These are phyloP conservation scores for Cryptomeria japonica DNA, from an alignment of 75 land plant genomes.

Conservation along the genomic window DNA sequence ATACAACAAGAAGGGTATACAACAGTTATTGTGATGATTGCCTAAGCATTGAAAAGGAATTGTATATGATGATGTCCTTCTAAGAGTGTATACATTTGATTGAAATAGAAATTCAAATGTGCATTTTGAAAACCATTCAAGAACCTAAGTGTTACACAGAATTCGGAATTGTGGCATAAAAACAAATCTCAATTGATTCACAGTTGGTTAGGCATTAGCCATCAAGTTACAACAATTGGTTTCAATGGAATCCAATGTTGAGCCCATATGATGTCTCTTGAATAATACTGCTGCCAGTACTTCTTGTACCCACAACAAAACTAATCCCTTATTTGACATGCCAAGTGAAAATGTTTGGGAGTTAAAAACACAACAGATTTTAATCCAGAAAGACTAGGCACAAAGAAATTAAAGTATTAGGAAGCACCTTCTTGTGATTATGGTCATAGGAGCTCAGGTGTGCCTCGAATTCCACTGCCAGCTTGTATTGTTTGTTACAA, in stretches of 20 bases:
- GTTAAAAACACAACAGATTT: background rate
- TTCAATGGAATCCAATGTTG: background rate
- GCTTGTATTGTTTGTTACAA: slow-evolving; percentile 99
- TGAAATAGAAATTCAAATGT: background rate
- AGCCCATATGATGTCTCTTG: background rate
- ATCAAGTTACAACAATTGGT: background rate
- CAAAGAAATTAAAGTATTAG: background rate
- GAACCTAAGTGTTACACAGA: background rate
- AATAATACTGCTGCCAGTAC: background rate
- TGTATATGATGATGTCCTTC: background rate
- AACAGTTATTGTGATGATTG: background rate
- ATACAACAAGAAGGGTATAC: background rate
- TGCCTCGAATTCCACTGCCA: slow-evolving; percentile 97
- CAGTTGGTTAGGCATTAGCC: background rate
- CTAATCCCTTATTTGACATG: background rate
- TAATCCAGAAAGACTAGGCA: background rate
- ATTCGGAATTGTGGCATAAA: background rate
- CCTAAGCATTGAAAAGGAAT: background rate
- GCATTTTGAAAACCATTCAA: background rate
- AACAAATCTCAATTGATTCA: slow-evolving; percentile 2
- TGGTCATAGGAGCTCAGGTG: slow-evolving; percentile 99
- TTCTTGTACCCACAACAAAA: background rate
- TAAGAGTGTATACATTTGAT: background rate
- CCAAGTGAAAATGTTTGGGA: background rate
- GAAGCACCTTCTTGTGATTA: slow-evolving; percentile 90